Evolutionary conservation across 2,329 filamentous ascomycete genomes (phyloP), one percentile per base, ranked within the genome.

Genomic region (Hypoxylon sp.): DNA sequence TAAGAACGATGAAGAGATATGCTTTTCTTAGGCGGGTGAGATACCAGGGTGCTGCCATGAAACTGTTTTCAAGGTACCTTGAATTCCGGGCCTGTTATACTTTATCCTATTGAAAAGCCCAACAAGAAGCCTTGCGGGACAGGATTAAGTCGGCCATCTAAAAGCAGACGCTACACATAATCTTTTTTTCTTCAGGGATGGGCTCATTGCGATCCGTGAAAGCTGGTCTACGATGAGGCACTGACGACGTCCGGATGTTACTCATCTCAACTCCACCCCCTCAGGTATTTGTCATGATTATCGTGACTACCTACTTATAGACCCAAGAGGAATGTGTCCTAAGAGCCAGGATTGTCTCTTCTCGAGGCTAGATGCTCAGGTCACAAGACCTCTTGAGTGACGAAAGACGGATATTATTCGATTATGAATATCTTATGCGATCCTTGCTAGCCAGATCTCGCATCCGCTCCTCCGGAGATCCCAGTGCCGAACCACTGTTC

Each of bases 401-500:
- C 22, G 20, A 42, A 18, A 48, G 53, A 58, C 45, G 11, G 36
- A 8, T 40, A 42, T 33, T 45, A 42, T 46, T 45, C 48, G 42
- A 63, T 54, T 24, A 42, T 52, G 38, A 55, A 51, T 42, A 49
- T 51, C 32, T 45, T 30, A n/a, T 12, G 16, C 48, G 45, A 62
- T 40, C 53, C 57, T 50, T 65, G 32, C n/a, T 38, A 53, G 38
- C 54, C 30, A 69, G 57, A 67, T 65, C 64, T 67, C 58, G 61
- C 61, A 63, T 51, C 67, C 61, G 58, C 51, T 67, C 24, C 64
- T 65, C 67, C 64, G 64, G 64, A 38, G 54, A 45, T 36, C 54
- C 40, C 24, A 65, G 33, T 63, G 54, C 64, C 64, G 64, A 67
- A 58, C 48, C 16, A 42, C 38, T 38, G 11, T 50, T 62, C 26